Evolutionary conservation across 345 rosid species (phyloP), one percentile per base, ranked within the genome.

Genomic region (Aquilaria yunnanensis): DNA sequence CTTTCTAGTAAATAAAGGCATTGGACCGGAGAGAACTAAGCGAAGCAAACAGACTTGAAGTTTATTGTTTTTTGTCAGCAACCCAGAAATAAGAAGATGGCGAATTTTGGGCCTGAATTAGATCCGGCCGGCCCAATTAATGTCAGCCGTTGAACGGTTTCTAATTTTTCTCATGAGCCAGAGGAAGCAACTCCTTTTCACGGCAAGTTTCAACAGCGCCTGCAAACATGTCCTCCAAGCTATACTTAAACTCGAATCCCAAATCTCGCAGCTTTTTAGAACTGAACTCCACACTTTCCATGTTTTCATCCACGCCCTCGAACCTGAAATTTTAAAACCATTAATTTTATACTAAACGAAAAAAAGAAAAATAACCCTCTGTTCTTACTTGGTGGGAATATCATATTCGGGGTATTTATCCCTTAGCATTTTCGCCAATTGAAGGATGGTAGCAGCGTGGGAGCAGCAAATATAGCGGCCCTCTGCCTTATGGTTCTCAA

Each of bases 401-500:
- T 85, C 72, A 34, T 78, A 90, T 37, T 88, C 81, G 0, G 96
- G 97, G 61, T 78, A 94, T 34, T 74, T 94, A 60, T 73, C 62
- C 55, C 70, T 63, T 0, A 94, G 78, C 66, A 90, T 6, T 31
- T 72, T 43, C 1, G 91, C 86, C 45, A 90, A 57, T n/a, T 77
- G 77, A 59, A 79, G 58, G 71, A 94, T 85, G 56, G 75, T 77
- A 5, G 87, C 95, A 13, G 70, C 76, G 31, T 88, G 77, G 9
- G 95, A 78, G 59, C 83, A 85, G 72, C 97, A 86, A 47, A 94
- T 68, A 71, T 90, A 94, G 5, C 97, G 87, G 41, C 99, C 99
- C 62, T 85, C 72, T 2, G 97, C 91, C 23, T 65, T 56, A 5
- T 82, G 88, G 60, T 88, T 48, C 78, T 94, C 93, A 51, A 54